A percentile compares a stretch with the other conserved stretches of the same genome.
phyloP scores from a whole-genome alignment of 768 basidiomycete species.

The Panellus pusillus region DNA sequence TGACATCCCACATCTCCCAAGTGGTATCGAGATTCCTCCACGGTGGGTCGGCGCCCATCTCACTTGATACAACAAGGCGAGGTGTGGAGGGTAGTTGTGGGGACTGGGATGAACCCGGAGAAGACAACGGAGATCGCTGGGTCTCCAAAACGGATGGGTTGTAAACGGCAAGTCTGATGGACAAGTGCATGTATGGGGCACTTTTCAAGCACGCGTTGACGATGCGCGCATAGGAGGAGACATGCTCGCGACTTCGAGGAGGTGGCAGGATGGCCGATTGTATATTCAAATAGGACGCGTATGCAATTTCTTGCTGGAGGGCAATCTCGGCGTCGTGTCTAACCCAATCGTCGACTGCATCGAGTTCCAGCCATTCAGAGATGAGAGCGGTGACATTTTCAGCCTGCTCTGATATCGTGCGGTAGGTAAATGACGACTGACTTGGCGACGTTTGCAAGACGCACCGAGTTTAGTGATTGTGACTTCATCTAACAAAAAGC shows the following conservation, averaged over 20 bases:
- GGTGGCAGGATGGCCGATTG: constrained; percentile 85
- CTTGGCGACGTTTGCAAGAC: constrained; percentile 28
- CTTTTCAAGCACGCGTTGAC: constrained; percentile 76
- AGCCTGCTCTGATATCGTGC: constrained; percentile 58
- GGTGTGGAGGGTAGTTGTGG: constrained; percentile 30
- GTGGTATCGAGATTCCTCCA: constrained; percentile 68
- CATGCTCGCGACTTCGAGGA: constrained; percentile 77
- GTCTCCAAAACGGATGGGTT: constrained; percentile 64
- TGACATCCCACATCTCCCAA: constrained; percentile 99
- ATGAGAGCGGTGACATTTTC: constrained; percentile 72
- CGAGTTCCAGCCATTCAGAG: constrained; percentile 95
- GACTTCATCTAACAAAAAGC: constrained; percentile 80
- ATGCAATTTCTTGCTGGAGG: constrained; percentile 87
- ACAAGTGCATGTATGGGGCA: constrained; percentile 73
- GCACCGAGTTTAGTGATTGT: constrained; percentile 85
- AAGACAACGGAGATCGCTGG: constrained; percentile 27
- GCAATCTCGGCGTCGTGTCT: constrained; percentile 96
- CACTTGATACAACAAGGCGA: constrained; percentile 37
- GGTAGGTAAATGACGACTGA: background rate
- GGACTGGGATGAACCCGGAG: constrained; percentile 12
- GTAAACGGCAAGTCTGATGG: constrained; percentile 81
- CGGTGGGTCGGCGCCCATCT: constrained; percentile 37
- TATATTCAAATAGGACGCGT: constrained; percentile 90
- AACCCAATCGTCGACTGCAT: constrained; percentile 90
- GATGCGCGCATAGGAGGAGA: constrained; percentile 91